Percentiles rank a stretch among this genome's conserved stretches.
Conservation (phyloP, 805 yeast genomes). For the Wickerhamiella spandovensis region DNA sequence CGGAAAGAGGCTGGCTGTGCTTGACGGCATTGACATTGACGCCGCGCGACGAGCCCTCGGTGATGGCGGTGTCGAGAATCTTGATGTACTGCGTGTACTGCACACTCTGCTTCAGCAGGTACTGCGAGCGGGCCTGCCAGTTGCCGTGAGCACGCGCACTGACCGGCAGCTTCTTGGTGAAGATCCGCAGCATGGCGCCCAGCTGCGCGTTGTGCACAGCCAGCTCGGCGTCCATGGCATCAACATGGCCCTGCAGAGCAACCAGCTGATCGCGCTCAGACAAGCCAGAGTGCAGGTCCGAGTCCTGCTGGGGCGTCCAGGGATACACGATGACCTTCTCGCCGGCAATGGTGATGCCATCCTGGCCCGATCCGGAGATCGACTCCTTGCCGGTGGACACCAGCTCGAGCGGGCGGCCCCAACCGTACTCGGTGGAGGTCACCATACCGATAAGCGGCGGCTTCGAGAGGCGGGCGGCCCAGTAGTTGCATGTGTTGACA, state of each 20-base stretch:
- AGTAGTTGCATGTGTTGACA: constrained; percentile 69
- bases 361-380: background rate
- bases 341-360: constrained; percentile 15
- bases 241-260: constrained; percentile 29
- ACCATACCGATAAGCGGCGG: constrained; percentile 62
- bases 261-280: constrained; percentile 28
- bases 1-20: background rate
- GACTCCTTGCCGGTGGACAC: constrained; percentile 1
- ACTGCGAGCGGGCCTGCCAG: constrained; percentile 25
- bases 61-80: constrained; percentile 1
- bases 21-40: background rate
- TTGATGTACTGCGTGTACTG: constrained; percentile 19
- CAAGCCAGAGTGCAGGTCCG: constrained; percentile 21
- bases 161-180: constrained; percentile 18
- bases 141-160: constrained; percentile 20
- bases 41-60: background rate
- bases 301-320: constrained; percentile 25
- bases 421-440: constrained; percentile 68
- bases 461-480: constrained; percentile 79
- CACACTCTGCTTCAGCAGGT: constrained; percentile 20
- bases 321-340: constrained; percentile 19
- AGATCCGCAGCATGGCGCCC: constrained; percentile 26
- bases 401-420: constrained; percentile 30
- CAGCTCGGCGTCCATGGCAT: constrained; percentile 28
- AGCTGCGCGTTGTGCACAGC: constrained; percentile 33